Evolutionary conservation across 2,329 filamentous ascomycete genomes (phyloP), one percentile per base, ranked within the genome.

Genomic region (Fusarium penzigii): DNA sequence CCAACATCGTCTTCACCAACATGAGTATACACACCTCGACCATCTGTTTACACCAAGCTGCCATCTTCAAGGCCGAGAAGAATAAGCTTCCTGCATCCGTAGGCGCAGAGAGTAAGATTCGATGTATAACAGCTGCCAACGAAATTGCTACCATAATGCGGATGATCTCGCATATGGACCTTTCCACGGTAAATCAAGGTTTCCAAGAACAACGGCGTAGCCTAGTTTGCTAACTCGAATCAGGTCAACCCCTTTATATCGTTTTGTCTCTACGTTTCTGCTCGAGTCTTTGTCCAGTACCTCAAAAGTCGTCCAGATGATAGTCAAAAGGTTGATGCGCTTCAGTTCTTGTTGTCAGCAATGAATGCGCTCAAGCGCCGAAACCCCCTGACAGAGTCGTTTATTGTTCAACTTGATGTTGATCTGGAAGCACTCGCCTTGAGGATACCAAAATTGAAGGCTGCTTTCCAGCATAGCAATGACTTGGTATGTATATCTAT

Each of bases 11-110:
- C 5, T 97, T 97, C 69, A 85, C 89, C 51, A 97, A 97, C 65
- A 96, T 99, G 91, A 92, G 90, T 67, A 91, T 99, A 32, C 92
- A 97, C 69, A 96, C 94, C 0, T 96, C 92, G 1, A 92, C 91
- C 2, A 97, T 99, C 48, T 97, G 93, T 70, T 77, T 99, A n/a
- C 94, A 99, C 66, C 94, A 99, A 74, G 94, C 93, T 3, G 94
- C 94, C 25, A 97, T 99, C 17, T 97, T 93, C 80, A 97, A 97
- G 69, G 92, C 92, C 0, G 93, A 97, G 65, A 94, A 92, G 73
- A 88, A 96, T 70, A 83, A 85, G 48, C 76, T 97, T 55, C 86
- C 90, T 1, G 76, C 82, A 1, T 86, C 88, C 16, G 87, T 97
- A 43, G 87, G 89, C 57, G 85, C 89, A 2, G 93, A 97, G 68